Percentiles rank a stretch among this genome's conserved stretches.
phyloP scores from a whole-genome alignment of 2,329 filamentous ascomycete species.

The Penicillium sp. region DNA sequence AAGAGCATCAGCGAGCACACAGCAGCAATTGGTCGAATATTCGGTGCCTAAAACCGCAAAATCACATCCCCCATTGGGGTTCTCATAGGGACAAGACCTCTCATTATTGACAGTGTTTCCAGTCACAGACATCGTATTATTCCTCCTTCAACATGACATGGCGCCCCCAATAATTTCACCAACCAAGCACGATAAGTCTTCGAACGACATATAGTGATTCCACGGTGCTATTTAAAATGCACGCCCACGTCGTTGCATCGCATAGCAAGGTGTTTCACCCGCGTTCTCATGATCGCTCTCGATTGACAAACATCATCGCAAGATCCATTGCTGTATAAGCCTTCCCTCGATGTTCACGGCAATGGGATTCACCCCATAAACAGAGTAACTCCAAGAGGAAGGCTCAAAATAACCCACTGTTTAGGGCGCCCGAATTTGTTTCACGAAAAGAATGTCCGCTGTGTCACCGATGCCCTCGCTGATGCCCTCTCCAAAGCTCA shows the following conservation, averaged over 20 bases:
- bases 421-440: conserved; percentile 1
- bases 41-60: conserved; percentile 1
- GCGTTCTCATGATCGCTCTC: conserved; percentile 14
- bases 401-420: neutral
- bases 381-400: conserved; percentile 11
- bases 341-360: conserved; percentile 11
- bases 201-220: conserved; percentile 11
- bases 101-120: neutral
- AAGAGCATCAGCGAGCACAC: conserved; percentile 64
- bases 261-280: conserved; percentile 5
- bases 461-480: conserved; percentile 60
- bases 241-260: conserved; percentile 7
- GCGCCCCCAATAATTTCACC: conserved; percentile 9
- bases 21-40: conserved; percentile 47
- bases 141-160: conserved; percentile 9
- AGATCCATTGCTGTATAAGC: neutral
- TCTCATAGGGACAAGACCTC: neutral
- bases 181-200: conserved; percentile 16
- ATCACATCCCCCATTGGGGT: neutral
- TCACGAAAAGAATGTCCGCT: conserved; percentile 35
- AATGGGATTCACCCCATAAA: conserved; percentile 25
- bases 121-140: conserved; percentile 12
- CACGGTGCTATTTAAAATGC: conserved; percentile 8
- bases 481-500: conserved; percentile 39
- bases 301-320: conserved; percentile 2